Base-by-base conservation (phyloP, 83 land plant species). In the Picea engelmannii region DNA sequence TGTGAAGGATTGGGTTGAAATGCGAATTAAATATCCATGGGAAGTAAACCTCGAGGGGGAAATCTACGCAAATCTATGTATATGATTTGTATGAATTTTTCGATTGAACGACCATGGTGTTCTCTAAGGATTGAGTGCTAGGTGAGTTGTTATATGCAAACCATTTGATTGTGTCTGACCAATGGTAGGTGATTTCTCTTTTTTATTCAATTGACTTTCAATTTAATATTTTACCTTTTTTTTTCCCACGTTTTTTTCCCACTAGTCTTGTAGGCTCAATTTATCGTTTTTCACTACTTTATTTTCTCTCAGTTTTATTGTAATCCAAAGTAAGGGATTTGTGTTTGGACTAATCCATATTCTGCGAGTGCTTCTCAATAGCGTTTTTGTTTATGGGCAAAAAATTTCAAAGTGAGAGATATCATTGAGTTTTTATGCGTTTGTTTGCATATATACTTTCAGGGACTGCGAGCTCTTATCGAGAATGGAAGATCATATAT, bases 151-250 rank as follows among this genome's bases (percentile, higher is more conserved):
- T 24, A 27, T 27, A 27, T 27, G 31, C 31, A 27, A 27, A 55
- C 79, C 79, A 63, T 77, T 77, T 17, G 79, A 77, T 77, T 4
- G 63, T 31, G 4, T 17, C 63, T 23, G 27, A 77, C 59, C 63
- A 77, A 77, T 63, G 63, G 79, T 18, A 35, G 12, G 35, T 5
- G 79, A 16, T 55, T 24, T 60, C 12, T 17, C 52, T 77, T 60
- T 77, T 55, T 13, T 55, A 44, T 16, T 77, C 12, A 44, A 18
- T 44, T 42, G 44, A 18, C 20, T 24, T 38, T 18, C 8, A 18
- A 25, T 40, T 76, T 59, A 61, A 11, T 16, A 13, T 58, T 55
- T 24, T 24, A 77, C n/a, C 20, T 60, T 59, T 59, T 77, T 60
- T 59, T 59, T 40, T 6, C 2, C 23, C n/a, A 16, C 2, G 18